Conservation (phyloP, 2,329 filamentous ascomycete species). For the Apiospora arundinis region DNA sequence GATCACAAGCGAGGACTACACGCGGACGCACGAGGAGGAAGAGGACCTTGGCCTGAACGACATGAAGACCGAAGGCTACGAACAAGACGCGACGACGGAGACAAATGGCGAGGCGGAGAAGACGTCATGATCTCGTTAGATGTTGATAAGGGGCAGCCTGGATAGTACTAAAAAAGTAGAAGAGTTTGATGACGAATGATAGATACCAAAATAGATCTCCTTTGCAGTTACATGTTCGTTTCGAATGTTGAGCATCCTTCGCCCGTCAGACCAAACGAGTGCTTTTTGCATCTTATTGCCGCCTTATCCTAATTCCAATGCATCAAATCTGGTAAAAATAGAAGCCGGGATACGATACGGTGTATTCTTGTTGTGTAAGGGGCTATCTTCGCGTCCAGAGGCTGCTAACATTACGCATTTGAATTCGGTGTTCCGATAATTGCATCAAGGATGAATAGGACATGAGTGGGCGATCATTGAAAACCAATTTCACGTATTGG, state of each 20-base stretch:
- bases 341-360: too few relatives aligned
- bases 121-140: neutral
- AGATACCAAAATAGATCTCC: slow-evolving; percentile 21
- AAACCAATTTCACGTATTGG: too few relatives aligned
- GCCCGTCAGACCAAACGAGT: too few relatives aligned
- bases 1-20: slow-evolving; percentile 82
- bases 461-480: too few relatives aligned
- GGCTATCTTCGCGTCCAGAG: too few relatives aligned
- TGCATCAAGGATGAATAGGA: too few relatives aligned
- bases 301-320: too few relatives aligned
- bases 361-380: too few relatives aligned
- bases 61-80: slow-evolving; percentile 92
- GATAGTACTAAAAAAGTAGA: neutral
- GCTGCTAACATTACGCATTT: too few relatives aligned
- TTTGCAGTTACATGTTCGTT: slow-evolving; percentile 1
- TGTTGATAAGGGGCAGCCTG: neutral
- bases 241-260: neutral
- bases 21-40: slow-evolving; percentile 88
- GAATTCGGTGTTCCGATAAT: too few relatives aligned
- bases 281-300: too few relatives aligned
- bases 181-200: slow-evolving; percentile 15
- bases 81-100: slow-evolving; percentile 51
- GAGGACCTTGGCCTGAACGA: slow-evolving; percentile 90
- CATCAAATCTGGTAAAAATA: too few relatives aligned
- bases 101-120: neutral